Percentiles rank a stretch among this genome's conserved stretches.
phyloP scores from a whole-genome alignment of 805 yeast species.

The Maudiozyma saulgeensis region DNA sequence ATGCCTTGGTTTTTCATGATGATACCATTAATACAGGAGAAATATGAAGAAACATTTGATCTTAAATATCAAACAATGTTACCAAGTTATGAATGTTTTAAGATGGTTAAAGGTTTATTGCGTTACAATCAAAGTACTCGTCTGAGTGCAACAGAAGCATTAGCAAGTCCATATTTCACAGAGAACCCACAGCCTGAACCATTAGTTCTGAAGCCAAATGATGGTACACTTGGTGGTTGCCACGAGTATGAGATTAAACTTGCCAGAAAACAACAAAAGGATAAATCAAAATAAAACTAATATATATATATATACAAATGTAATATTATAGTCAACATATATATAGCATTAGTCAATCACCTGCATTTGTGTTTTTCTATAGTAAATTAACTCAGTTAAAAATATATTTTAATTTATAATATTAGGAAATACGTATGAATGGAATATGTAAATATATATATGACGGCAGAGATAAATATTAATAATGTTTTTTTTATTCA shows the following conservation, averaged over 20 bases:
- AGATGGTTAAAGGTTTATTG: constrained; percentile 56
- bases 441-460: too few relatives aligned
- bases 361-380: too few relatives aligned
- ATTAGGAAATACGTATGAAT: too few relatives aligned
- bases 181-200: constrained; percentile 61
- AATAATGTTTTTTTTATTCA: background rate
- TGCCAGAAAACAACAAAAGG: constrained; percentile 55
- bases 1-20: constrained; percentile 92
- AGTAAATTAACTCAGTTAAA: too few relatives aligned
- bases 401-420: too few relatives aligned
- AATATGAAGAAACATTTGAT: constrained; percentile 29
- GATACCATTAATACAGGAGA: constrained; percentile 40
- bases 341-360: background rate
- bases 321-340: background rate
- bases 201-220: constrained; percentile 41
- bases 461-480: too few relatives aligned
- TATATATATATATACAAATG: background rate
- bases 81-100: constrained; percentile 46
- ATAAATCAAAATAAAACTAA: constrained; percentile 4
- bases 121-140: constrained; percentile 61
- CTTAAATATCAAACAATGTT: constrained; percentile 33
- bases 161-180: constrained; percentile 59
- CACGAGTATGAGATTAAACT: constrained; percentile 71
- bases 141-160: constrained; percentile 58
- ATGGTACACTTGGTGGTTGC: constrained; percentile 61